Conservation (phyloP, 1,284 basidiomycete genomes). For the Ustilago hordei region DNA sequence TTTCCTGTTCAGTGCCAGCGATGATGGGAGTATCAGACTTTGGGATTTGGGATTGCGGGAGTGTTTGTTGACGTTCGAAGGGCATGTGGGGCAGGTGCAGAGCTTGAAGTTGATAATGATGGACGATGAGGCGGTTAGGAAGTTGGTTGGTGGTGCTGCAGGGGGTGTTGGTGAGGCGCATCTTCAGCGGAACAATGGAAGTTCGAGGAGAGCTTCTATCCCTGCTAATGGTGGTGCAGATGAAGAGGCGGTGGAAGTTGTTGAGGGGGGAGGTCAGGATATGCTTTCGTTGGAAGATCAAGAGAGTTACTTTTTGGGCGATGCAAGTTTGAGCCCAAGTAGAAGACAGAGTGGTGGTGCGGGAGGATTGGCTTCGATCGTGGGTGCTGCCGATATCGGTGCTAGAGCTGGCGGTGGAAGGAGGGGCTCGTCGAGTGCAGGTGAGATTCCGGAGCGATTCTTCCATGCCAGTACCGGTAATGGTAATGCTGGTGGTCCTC, state of each 20-base stretch:
- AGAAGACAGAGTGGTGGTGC: constrained; percentile 13
- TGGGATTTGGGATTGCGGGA: constrained; percentile 89
- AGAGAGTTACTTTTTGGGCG: constrained; percentile 45
- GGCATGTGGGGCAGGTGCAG: constrained; percentile 96
- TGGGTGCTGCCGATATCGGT: constrained; percentile 27
- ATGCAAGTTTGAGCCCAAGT: constrained; percentile 28
- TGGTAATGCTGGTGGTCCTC: neutral
- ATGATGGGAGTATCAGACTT: constrained; percentile 91
- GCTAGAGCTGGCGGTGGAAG: constrained; percentile 16
- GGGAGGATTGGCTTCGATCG: constrained; percentile 14
- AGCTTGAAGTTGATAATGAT: constrained; percentile 81
- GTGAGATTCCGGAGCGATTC: constrained; percentile 37
- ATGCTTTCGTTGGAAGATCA: constrained; percentile 51
- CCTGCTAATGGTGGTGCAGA: constrained; percentile 16
- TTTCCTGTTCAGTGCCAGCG: constrained; percentile 90
- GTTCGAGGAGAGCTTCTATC: neutral
- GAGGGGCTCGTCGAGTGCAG: constrained; percentile 14
- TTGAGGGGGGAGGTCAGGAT: constrained; percentile 23
- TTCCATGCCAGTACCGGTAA: constrained; percentile 24
- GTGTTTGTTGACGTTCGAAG: constrained; percentile 86
- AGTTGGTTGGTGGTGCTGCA: constrained; percentile 60
- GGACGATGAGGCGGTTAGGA: constrained; percentile 62
- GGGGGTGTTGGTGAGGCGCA: constrained; percentile 58
- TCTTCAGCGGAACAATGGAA: constrained; percentile 18
- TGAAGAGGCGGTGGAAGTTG: constrained; percentile 10